Percentiles rank a stretch among this genome's conserved stretches.
Evolutionary conservation across 371 early-diverging fungal species (phyloP).

Genomic region (Mortierella polycephala): DNA sequence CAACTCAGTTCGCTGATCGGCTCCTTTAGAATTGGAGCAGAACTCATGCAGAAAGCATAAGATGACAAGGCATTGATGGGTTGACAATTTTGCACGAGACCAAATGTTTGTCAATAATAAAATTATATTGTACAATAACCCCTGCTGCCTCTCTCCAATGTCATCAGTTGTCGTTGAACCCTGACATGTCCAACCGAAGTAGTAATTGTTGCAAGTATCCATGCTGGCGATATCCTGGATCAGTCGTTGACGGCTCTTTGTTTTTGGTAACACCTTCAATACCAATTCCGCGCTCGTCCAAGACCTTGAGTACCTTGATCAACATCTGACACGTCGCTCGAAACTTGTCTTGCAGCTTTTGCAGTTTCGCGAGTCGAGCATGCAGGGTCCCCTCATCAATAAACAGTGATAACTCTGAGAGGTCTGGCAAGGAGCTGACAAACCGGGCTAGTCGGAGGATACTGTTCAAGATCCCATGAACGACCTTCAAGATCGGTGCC

Average conservation of each 20-base stretch:
- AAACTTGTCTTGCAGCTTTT: slow-evolving; percentile 51
- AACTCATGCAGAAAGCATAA: slow-evolving; percentile 57
- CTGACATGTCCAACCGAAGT: slow-evolving; percentile 32
- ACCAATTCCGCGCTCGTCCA: slow-evolving; percentile 60
- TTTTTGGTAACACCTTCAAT: slow-evolving; percentile 13
- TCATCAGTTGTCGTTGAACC: slow-evolving; percentile 22
- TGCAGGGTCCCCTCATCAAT: slow-evolving; percentile 2
- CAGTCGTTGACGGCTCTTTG: not conserved
- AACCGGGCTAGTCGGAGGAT: slow-evolving; percentile 51
- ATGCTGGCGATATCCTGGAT: not conserved
- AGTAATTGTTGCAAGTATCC: slow-evolving; percentile 36
- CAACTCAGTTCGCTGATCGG: slow-evolving; percentile 86
- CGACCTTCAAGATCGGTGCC: slow-evolving; percentile 49
- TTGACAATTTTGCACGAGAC: not conserved
- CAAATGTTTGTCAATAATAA: no score
- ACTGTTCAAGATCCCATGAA: slow-evolving; percentile 56
- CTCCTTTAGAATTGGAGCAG: slow-evolving; percentile 79
- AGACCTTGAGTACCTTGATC: slow-evolving; percentile 47
- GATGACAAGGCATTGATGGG: not conserved
- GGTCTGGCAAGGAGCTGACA: slow-evolving; percentile 11
- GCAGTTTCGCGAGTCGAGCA: slow-evolving; percentile 19
- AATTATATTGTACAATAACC: no score
- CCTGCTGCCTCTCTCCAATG: not conserved
- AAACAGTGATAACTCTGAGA: slow-evolving; percentile 17
- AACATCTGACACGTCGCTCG: slow-evolving; percentile 49